Evolutionary conservation across 345 rosid genomes (phyloP).

Genomic region (Atalantia buxifolia): DNA sequence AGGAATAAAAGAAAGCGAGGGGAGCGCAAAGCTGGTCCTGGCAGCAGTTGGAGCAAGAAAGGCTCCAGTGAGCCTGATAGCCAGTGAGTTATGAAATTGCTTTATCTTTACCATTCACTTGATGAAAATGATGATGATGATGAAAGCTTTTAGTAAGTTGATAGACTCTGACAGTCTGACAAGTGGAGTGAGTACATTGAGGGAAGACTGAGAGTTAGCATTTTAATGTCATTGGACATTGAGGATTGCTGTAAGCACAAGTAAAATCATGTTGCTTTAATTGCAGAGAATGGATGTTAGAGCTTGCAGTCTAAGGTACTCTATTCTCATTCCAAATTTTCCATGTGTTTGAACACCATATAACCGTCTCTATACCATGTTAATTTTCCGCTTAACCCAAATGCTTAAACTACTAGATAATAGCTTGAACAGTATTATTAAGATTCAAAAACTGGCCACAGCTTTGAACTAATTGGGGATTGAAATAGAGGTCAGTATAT

Average conservation of each 20-base stretch:
- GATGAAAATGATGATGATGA: not conserved
- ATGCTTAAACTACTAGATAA: not conserved
- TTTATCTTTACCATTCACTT: not conserved
- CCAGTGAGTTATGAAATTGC: conserved; percentile 35
- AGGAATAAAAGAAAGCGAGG: conserved; percentile 86
- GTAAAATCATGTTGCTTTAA: not conserved
- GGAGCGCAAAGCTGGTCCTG: conserved; percentile 70
- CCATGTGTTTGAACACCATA: not conserved
- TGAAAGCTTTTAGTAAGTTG: not conserved
- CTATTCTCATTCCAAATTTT: not conserved
- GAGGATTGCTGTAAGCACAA: not conserved
- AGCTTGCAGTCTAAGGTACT: conserved; percentile 10
- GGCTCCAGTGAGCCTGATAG: conserved; percentile 66
- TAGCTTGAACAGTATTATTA: not conserved
- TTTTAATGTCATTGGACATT: not conserved
- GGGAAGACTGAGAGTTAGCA: not conserved
- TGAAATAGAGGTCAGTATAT: not conserved
- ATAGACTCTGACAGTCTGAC: conserved; percentile 6
- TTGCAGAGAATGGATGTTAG: not conserved
- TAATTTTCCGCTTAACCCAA: not conserved
- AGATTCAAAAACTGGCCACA: not conserved
- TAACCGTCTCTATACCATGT: not conserved
- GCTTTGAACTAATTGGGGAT: not conserved
- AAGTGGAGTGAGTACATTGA: not conserved
- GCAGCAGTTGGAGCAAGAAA: conserved; percentile 69